These are phyloP conservation scores for Botrytis deweyae DNA, from an alignment of 2,329 filamentous ascomycete genomes.

Conservation along the genomic window DNA sequence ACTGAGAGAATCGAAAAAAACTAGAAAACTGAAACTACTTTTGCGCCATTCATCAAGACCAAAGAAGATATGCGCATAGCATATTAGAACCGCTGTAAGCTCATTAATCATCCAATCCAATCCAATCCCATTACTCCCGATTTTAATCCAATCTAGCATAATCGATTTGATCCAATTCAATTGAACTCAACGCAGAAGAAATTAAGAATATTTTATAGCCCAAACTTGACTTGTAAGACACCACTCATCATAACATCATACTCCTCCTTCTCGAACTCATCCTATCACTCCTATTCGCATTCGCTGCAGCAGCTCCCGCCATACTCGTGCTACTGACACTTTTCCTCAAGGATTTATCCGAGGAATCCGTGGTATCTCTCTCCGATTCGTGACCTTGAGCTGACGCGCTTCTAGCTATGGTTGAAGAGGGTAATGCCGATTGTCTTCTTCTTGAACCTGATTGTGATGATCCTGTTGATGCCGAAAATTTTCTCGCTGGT, in stretches of 20 bases:
- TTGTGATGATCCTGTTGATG: constrained; percentile 31
- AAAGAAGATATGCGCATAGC: not conserved
- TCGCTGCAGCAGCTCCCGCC: constrained; percentile 24
- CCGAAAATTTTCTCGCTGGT: constrained; percentile 31
- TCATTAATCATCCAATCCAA: constrained; percentile 5
- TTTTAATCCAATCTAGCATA: constrained; percentile 1
- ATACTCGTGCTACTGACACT: constrained; percentile 26
- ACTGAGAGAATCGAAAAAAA: constrained; percentile 15
- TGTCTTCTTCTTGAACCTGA: constrained; percentile 35
- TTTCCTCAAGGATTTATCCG: constrained; percentile 30
- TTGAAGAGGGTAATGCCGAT: constrained; percentile 31
- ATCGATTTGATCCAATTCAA: not conserved
- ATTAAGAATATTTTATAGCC: constrained; percentile 19
- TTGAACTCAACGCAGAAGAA: not conserved
- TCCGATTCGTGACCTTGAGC: constrained; percentile 20
- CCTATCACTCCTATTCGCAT: constrained; percentile 33
- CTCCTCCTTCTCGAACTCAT: constrained; percentile 38
- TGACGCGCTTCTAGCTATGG: constrained; percentile 27
- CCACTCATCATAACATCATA: constrained; percentile 42
- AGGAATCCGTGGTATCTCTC: constrained; percentile 23
- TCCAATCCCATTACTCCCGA: constrained; percentile 13
- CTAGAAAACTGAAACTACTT: constrained; percentile 3
- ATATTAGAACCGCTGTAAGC: constrained; percentile 13
- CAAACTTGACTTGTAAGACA: constrained; percentile 20
- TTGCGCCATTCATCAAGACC: constrained; percentile 12